Conservation (phyloP, 768 basidiomycete genomes). For the Filobasidium wieringae region DNA sequence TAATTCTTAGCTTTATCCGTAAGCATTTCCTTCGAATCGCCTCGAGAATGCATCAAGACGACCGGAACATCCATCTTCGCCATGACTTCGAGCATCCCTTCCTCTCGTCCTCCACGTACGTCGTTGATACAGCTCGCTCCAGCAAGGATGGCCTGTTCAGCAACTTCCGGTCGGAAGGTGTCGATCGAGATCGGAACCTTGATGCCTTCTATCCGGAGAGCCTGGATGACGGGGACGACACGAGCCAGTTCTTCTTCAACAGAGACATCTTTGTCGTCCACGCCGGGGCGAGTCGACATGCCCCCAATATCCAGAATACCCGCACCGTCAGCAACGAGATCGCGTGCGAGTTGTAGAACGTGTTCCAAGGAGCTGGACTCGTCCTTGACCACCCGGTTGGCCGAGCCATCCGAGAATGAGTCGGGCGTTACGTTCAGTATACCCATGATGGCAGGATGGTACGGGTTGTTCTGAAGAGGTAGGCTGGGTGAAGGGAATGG, state of each 20-base stretch:
- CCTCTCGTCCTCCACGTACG: constrained; percentile 57
- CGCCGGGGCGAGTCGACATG: constrained; percentile 74
- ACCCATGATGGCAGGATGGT: constrained; percentile 63
- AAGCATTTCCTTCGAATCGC: constrained; percentile 64
- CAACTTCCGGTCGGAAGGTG: constrained; percentile 76
- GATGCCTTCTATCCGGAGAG: constrained; percentile 44
- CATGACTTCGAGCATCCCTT: constrained; percentile 57
- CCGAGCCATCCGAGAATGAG: constrained; percentile 82
- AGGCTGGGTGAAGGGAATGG: constrained; percentile 20
- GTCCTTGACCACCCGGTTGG: constrained; percentile 44
- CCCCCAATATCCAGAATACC: constrained; percentile 86
- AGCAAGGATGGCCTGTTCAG: constrained; percentile 57
- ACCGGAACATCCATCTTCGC: constrained; percentile 61
- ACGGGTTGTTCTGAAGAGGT: constrained; percentile 17
- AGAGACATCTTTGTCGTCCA: constrained; percentile 50
- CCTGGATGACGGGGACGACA: constrained; percentile 58
- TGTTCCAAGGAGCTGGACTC: constrained; percentile 46
- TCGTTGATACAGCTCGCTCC: constrained; percentile 94
- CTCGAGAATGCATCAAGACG: constrained; percentile 87
- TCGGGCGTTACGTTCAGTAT: constrained; percentile 90
- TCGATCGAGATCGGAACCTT: constrained; percentile 62
- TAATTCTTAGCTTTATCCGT: constrained; percentile 46
- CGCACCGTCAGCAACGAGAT: constrained; percentile 50
- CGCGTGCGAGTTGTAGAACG: constrained; percentile 36
- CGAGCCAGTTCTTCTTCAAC: constrained; percentile 58